Evolutionary conservation across 352 stramenopile genomes (phyloP), one percentile per base, ranked within the genome.

Genomic region (Saprolegnia diclina): DNA sequence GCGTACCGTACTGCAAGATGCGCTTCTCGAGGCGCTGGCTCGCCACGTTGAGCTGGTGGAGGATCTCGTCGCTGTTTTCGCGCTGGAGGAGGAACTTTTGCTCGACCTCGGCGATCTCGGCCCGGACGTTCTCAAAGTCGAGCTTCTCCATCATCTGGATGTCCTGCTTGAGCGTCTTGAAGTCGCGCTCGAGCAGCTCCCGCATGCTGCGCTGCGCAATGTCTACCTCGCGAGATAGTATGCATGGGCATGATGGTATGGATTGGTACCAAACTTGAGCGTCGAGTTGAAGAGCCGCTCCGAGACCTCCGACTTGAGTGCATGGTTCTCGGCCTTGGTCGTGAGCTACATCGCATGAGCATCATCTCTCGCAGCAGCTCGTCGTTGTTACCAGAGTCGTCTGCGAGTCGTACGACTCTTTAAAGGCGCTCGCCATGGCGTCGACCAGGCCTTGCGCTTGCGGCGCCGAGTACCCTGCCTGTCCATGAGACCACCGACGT

Each of bases 91-190:
- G 11, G 42, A 69, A 69, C 26, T 95, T 95, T 54, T 93, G 91
- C 67, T 95, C 87, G 6, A 95, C 82, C 73, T 92, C 82, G 1
- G 83, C 83, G 52, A 95, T 93, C 70, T 95, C 87, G 73, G 91
- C 86, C 65, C 85, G 87, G 68, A 95, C 89, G 65, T 92, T 91
- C 72, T 95, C 87, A 62, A 95, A 95, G 66, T 95, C 87, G 69
- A 94, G 89, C 72, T 95, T 95, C 73, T 95, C 87, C 19, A 94
- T 79, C 85, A 95, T 94, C 57, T 87, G 85, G 69, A 95, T 95
- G 72, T 95, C 87, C 68, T 93, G 85, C 73, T 95, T 95, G 21
- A 95, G 75, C 45, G 86, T 94, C 72, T 92, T 93, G 65, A 95
- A 95, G 75, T 95, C 87, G 37, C 86, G 82, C 69, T 94, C 87